Evolutionary conservation across 768 basidiomycete genomes (phyloP).

Genomic region (Rhodotorula paludigena): DNA sequence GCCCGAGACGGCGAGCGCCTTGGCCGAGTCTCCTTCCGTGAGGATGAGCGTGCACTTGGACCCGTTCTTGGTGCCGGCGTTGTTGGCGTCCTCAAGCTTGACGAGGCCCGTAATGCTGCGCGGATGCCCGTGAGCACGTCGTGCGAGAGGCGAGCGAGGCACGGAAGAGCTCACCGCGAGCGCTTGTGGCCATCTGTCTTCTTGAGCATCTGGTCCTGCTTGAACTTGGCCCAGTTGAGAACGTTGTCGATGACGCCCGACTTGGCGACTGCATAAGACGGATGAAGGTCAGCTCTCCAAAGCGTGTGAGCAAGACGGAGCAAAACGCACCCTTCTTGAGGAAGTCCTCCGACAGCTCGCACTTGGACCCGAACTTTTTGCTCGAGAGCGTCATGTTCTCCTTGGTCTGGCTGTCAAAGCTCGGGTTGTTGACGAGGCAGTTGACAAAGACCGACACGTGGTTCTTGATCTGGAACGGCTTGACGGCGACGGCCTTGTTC

Average conservation of each 20-base stretch:
- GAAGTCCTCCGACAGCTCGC: slow-evolving; percentile 79
- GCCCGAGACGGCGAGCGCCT: slow-evolving; percentile 89
- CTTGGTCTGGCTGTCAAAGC: slow-evolving; percentile 99
- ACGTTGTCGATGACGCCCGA: slow-evolving; percentile 86
- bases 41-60: slow-evolving; percentile 87
- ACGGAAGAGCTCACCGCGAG: slow-evolving; percentile 57
- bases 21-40: slow-evolving; percentile 99
- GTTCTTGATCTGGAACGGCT: slow-evolving; percentile 86
- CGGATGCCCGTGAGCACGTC: neutral
- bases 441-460: slow-evolving; percentile 99
- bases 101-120: slow-evolving; percentile 77
- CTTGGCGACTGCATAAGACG: slow-evolving; percentile 62
- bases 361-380: slow-evolving; percentile 83
- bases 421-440: slow-evolving; percentile 90
- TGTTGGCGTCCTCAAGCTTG: slow-evolving; percentile 95
- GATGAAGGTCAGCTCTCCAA: neutral
- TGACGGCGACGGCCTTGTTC: slow-evolving; percentile 94
- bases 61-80: slow-evolving; percentile 78
- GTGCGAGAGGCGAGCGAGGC: neutral
- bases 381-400: slow-evolving; percentile 82
- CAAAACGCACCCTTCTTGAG: slow-evolving; percentile 76
- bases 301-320: neutral
- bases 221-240: slow-evolving; percentile 92
- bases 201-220: slow-evolving; percentile 91
- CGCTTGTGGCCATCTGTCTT: slow-evolving; percentile 90